Conservation (phyloP, 106 monocot species). For the Acorus gramineus region DNA sequence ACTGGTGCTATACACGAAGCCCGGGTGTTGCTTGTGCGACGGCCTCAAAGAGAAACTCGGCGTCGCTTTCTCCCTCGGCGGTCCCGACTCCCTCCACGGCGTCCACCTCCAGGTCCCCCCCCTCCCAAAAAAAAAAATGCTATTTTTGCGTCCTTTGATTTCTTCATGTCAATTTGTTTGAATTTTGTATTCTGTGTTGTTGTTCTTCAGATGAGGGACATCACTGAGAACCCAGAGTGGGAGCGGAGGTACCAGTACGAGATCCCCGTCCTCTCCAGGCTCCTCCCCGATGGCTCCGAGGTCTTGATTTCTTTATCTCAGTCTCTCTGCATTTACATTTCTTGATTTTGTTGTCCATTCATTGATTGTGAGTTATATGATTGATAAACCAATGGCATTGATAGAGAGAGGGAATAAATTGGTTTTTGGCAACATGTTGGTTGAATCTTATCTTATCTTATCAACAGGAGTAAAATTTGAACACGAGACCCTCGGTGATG, state of each 20-base stretch:
- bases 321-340: neutral
- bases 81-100: conserved; percentile 38
- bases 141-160: no score
- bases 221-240: conserved; percentile 65
- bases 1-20: conserved; percentile 84
- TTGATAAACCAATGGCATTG: no score
- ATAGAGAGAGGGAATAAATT: no score
- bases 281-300: conserved; percentile 81
- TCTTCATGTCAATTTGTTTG: no score
- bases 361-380: no score
- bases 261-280: conserved; percentile 73
- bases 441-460: no score
- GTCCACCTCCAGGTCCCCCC: conserved; percentile 49
- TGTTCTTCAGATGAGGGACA: conserved; percentile 52
- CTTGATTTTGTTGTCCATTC: neutral
- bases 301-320: conserved; percentile 13
- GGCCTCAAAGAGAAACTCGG: conserved; percentile 95
- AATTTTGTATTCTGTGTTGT: neutral
- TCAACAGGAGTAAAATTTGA: no score
- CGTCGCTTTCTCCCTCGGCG: conserved; percentile 56
- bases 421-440: no score
- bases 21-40: conserved; percentile 93
- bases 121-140: neutral
- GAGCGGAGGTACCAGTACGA: conserved; percentile 88
- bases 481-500: no score